Conservation (phyloP, 306 rosid genomes). For the Macrotyloma uniflorum region DNA sequence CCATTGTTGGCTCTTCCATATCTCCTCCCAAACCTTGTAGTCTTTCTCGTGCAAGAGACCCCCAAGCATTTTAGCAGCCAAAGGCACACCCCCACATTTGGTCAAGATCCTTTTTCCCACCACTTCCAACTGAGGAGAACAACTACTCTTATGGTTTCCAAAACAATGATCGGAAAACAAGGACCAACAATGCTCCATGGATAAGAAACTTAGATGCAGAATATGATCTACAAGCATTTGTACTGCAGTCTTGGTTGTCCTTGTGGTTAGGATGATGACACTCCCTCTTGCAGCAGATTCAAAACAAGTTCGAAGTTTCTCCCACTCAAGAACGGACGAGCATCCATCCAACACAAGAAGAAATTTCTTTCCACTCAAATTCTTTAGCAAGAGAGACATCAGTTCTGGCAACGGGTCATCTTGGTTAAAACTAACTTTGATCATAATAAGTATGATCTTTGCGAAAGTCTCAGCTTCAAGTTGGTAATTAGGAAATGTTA, state of each 20-base stretch:
- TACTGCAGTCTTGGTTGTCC: not conserved
- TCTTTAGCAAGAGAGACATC: not conserved
- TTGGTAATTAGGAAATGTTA: not conserved
- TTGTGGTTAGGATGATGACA: not conserved
- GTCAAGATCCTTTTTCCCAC: not conserved
- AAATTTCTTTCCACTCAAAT: not conserved
- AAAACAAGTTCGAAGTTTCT: not conserved
- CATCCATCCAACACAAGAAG: not conserved
- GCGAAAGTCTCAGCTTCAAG: not conserved
- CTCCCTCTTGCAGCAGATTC: not conserved
- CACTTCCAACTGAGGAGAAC: not conserved
- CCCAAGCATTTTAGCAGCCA: not conserved
- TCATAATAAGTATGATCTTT: not conserved
- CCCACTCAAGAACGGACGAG: not conserved
- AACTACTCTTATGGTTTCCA: not conserved
- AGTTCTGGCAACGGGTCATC: not conserved
- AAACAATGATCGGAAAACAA: not conserved
- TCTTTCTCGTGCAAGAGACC: not conserved
- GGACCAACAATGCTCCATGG: not conserved
- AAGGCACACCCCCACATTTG: not conserved
- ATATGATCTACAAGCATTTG: not conserved
- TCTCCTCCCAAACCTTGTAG: too few species aligned
- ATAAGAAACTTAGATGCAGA: not conserved
- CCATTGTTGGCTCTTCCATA: too few species aligned
- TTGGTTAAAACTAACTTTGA: not conserved